Conservation (phyloP, 306 rosid genomes). For the Fragaria nilgerrensis region DNA sequence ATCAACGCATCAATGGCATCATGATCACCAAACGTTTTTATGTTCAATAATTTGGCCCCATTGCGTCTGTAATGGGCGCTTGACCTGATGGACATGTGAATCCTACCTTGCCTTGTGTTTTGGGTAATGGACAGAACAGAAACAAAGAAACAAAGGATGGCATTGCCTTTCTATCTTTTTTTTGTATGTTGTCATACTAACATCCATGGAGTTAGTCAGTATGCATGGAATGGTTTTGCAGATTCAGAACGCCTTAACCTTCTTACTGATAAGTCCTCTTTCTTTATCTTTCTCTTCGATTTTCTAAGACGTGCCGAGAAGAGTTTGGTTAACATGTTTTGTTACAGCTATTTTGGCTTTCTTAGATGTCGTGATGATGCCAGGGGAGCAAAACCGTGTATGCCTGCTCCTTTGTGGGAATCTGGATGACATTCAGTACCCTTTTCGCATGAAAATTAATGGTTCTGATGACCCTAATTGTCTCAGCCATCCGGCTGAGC, state of each 20-base stretch:
- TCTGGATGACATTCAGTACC: neutral
- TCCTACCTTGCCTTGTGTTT: neutral
- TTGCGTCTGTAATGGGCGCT: neutral
- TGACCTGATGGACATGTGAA: neutral
- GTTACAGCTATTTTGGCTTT: neutral
- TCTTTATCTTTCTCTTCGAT: neutral
- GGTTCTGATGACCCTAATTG: neutral
- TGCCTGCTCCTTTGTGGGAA: constrained; percentile 20
- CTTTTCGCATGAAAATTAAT: neutral
- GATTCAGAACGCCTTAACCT: neutral
- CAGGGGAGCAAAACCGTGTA: neutral
- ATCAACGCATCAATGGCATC: neutral
- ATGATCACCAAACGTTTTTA: neutral
- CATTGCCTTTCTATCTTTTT: neutral
- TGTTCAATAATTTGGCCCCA: neutral
- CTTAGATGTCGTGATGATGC: neutral
- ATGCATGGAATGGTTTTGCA: neutral
- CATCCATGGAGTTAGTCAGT: neutral
- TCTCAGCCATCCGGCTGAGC: neutral
- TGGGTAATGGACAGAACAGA: neutral
- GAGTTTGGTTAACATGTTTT: neutral
- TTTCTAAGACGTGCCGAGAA: neutral
- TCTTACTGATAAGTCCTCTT: neutral
- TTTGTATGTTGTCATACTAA: neutral
- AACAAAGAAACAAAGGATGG: neutral